phyloP scores from a whole-genome alignment of 2,329 filamentous ascomycete species.

The Calonectria pseudoreteaudii region DNA sequence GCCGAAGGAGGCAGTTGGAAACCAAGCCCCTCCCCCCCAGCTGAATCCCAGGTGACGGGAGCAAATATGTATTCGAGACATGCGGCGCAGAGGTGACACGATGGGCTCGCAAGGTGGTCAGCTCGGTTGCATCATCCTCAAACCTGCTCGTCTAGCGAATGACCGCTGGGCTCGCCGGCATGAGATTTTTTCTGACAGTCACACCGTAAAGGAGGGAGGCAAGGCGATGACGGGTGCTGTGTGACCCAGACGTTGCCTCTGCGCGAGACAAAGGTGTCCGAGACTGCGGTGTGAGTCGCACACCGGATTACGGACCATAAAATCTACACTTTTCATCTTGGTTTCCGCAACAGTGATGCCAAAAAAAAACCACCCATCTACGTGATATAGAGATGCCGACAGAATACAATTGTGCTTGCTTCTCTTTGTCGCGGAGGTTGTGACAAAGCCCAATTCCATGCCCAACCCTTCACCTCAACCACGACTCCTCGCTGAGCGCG shows the following conservation, averaged over 20 bases:
- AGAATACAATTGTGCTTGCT: background rate
- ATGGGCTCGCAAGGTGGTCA: conserved; percentile 30
- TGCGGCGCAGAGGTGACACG: conserved; percentile 39
- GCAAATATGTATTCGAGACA: conserved; percentile 50
- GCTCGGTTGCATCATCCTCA: conserved; percentile 38
- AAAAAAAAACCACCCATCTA: too few relatives aligned
- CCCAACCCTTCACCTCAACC: background rate
- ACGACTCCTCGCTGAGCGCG: background rate
- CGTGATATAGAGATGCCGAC: background rate
- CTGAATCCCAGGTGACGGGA: conserved; percentile 34
- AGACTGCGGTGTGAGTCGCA: conserved; percentile 30
- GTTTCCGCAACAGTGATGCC: background rate
- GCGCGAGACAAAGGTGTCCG: conserved; percentile 33
- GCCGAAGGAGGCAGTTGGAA: conserved; percentile 30
- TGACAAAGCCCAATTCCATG: background rate
- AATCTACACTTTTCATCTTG: background rate
- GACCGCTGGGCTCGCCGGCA: conserved; percentile 17
- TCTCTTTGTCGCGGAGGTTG: background rate
- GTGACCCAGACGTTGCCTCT: conserved; percentile 37
- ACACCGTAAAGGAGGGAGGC: conserved; percentile 42
- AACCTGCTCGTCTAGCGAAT: conserved; percentile 22
- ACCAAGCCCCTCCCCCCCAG: conserved; percentile 21
- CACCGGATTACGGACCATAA: background rate
- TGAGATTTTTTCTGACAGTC: conserved; percentile 50
- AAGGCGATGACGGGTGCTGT: conserved; percentile 53